A percentile compares a stretch with the other conserved stretches of the same genome.
These are phyloP conservation scores for Candida fluviatilis DNA, from an alignment of 805 yeast species.

Conservation along the genomic window DNA sequence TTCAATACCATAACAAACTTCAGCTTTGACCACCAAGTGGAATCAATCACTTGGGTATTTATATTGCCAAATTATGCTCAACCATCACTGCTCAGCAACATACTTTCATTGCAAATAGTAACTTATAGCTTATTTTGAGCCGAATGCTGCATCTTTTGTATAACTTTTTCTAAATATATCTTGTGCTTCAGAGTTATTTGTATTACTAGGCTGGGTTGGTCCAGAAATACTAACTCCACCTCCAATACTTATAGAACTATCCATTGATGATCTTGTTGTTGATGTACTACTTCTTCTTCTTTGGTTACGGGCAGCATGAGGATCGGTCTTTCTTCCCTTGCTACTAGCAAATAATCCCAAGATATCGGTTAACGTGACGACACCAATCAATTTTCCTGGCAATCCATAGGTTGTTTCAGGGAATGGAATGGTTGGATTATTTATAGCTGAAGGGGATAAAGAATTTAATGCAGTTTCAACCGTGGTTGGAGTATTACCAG, in stretches of 20 bases:
- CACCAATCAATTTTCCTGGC: slow-evolving; percentile 85
- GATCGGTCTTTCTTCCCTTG: slow-evolving; percentile 71
- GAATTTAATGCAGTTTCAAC: slow-evolving; percentile 16
- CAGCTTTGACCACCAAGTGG: no score
- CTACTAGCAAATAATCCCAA: slow-evolving; percentile 70
- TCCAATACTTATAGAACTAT: slow-evolving; percentile 6
- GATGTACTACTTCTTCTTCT: slow-evolving; percentile 61
- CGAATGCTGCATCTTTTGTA: slow-evolving; percentile 2
- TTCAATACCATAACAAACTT: no score
- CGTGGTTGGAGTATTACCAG: slow-evolving; percentile 16
- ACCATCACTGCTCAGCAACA: no score
- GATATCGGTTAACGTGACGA: slow-evolving; percentile 87
- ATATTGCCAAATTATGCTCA: no score
- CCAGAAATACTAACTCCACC: slow-evolving; percentile 2
- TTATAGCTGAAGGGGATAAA: slow-evolving; percentile 5
- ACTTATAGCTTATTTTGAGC: background rate
- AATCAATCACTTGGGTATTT: no score
- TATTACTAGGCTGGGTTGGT: background rate
- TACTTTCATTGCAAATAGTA: no score
- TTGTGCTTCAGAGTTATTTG: slow-evolving; percentile 4
- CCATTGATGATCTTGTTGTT: slow-evolving; percentile 15
- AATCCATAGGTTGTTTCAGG: slow-evolving; percentile 33
- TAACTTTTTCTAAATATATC: slow-evolving; percentile 14
- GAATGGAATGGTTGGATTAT: slow-evolving; percentile 10
- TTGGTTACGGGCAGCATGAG: slow-evolving; percentile 82